Conservation (phyloP, 371 early-diverging fungal genomes). For the Coemansia sp. region DNA sequence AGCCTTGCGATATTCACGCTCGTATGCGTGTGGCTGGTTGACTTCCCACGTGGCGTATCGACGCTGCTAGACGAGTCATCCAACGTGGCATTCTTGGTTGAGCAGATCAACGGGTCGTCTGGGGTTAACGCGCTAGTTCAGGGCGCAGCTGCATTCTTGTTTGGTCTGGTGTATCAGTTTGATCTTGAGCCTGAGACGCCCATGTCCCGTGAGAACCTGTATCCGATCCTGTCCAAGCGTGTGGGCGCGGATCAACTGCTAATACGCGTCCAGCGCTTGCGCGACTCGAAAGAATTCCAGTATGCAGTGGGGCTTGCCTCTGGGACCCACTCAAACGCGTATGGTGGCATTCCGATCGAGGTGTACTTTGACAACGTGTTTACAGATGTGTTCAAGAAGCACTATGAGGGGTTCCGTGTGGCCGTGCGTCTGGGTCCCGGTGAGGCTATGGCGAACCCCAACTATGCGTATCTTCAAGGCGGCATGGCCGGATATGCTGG, state of each 20-base stretch:
- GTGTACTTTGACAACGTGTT: constrained; percentile 78
- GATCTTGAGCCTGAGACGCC: constrained; percentile 70
- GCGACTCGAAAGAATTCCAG: constrained; percentile 78
- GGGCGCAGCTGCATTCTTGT: constrained; percentile 83
- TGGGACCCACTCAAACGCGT: constrained; percentile 42
- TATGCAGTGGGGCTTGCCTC: constrained; percentile 54
- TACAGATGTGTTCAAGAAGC: constrained; percentile 77
- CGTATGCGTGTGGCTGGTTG: constrained; percentile 71
- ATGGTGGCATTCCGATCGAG: constrained; percentile 35
- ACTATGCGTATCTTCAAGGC: constrained; percentile 39
- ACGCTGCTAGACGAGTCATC: constrained; percentile 85
- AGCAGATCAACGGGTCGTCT: constrained; percentile 79
- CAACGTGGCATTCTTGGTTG: constrained; percentile 85
- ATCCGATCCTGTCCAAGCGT: constrained; percentile 78
- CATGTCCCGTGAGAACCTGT: constrained; percentile 55
- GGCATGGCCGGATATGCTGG: constrained; percentile 46
- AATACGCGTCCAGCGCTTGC: constrained; percentile 75
- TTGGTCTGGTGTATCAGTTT: constrained; percentile 83
- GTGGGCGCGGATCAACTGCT: constrained; percentile 82
- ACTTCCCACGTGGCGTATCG: constrained; percentile 71
- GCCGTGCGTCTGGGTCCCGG: constrained; percentile 39
- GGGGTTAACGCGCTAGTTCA: constrained; percentile 80
- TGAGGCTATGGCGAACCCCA: constrained; percentile 36
- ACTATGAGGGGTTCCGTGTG: constrained; percentile 52
- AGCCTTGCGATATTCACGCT: constrained; percentile 50